Evolutionary conservation across 1,284 basidiomycete genomes (phyloP), one percentile per base, ranked within the genome.

Genomic region (Peniophora sp.): DNA sequence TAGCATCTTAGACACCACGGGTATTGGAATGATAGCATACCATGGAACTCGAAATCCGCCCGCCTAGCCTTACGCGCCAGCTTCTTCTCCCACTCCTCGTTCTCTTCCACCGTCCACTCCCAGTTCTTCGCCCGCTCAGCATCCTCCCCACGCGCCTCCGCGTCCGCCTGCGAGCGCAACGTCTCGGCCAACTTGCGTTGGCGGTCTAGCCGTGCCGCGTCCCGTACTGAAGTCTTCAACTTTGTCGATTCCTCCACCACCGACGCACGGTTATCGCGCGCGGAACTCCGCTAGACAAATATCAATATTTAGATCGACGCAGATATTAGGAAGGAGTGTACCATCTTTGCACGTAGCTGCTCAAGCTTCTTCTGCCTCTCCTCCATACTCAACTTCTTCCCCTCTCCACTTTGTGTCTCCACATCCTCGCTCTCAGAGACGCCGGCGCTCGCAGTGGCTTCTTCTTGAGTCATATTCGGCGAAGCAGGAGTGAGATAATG

Each of bases 51-150:
- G 57, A 83, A 88, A 65, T 93, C 89, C 17, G 81, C 86, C 60
- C 85, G 76, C 64, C 87, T 74, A 53, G 77, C 77, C 65, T 90
- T 92, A 58, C 84, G 67, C 35, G 81, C 83, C 57, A 81, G 67
- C 69, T 93, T 93, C 72, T 88, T 88, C 72, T 95, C 92, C 96
- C 95, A 95, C 55, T 80, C 71, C 59, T 97, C 92, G 60, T 93
- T 95, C 69, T 97, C 92, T 70, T 97, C 94, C 51, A 97, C 88
- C 20, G 85, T 89, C 71, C 90, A 97, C 61, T 91, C 84, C 92
- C 92, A 96, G 61, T 92, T 92, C 74, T 92, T 92, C 61, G 81
- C 78, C 52, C 93, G 73, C 58, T 85, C 81, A 2, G 81, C 72
- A 57, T 85, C 82, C 61, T 87, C 91, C 12, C 95, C 96, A 1